Base-by-base conservation (phyloP, 352 stramenopile genomes). In the Pythium monospermum region DNA sequence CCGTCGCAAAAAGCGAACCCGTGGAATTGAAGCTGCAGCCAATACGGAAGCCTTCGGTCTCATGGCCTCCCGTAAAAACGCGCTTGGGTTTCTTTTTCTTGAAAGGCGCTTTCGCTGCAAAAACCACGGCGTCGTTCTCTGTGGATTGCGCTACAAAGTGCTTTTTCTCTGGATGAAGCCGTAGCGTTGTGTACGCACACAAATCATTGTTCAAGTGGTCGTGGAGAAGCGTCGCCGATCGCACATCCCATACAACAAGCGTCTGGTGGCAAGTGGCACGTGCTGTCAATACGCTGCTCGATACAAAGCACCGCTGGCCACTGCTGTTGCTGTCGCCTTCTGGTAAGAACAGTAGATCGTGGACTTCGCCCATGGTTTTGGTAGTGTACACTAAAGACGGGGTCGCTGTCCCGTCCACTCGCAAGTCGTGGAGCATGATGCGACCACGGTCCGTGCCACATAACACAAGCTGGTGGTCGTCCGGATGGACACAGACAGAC, bases 171-270 rank as follows among this genome's bases (percentile, higher is more conserved):
- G 76, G 76, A 53, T 87, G 76, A 15, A 65, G 39, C 15, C 67
- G 61, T 22, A 87, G 48, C 45, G 68, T 70, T 33, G 61, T 57
- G 61, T 79, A 76, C 8, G 70, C 57, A 13, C 70, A 58, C 50
- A 84, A 55, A 16, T 81, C 73, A 10, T 40, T 50, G 49, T 84
- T 62, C 1, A 87, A 49, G 4, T 65, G 71, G 48, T 85, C 71
- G 12, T 61, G 69, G 23, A 87, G 59, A 31, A 84, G 52, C 3
- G 66, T 55, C 10, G 51, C 31, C 2, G 73, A 77, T 22, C 65
- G 62, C 15, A 69, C 69, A 42, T 87, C 76, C 76, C 76, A 87
- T 35, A 87, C 73, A 16, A 83, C 46, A 41, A 87, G 62, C 30
- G 76, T 85, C 50, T 81, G 71, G 49, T 85, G 73, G 54, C 73